Conservation (phyloP, 495 filamentous ascomycete genomes). For the Amniculicola lignicola region DNA sequence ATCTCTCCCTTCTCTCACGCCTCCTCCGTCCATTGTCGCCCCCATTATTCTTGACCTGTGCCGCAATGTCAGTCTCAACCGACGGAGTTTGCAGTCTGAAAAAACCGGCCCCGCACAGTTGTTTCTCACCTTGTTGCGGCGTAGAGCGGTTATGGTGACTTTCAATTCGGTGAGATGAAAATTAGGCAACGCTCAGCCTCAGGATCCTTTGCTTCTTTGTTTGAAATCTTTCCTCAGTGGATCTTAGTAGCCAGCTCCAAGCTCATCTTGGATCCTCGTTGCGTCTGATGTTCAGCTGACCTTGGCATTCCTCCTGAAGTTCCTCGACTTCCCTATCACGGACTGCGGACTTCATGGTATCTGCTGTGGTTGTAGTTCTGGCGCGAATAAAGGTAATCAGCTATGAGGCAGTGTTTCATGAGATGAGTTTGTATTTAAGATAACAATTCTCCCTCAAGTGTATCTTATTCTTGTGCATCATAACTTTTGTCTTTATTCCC, state of each 20-base stretch:
- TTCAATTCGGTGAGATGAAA: too few species aligned
- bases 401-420: not conserved
- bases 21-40: too few species aligned
- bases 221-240: not conserved
- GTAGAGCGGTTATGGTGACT: too few species aligned
- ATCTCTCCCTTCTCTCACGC: too few species aligned
- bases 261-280: slow-evolving; percentile 5
- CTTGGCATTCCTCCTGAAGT: slow-evolving; percentile 10
- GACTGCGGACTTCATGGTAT: not conserved
- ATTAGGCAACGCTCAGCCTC: not conserved
- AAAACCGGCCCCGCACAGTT: too few species aligned
- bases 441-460: not conserved
- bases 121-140: too few species aligned
- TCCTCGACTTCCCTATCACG: not conserved
- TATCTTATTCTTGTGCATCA: not conserved
- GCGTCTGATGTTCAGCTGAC: slow-evolving; percentile 16
- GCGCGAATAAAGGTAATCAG: not conserved
- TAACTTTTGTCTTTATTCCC: not conserved
- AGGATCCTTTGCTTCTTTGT: not conserved
- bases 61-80: too few species aligned
- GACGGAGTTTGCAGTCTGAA: too few species aligned
- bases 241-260: slow-evolving; percentile 8
- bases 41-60: too few species aligned
- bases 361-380: not conserved
- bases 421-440: not conserved